Evolutionary conservation across 352 stramenopile genomes (phyloP).

Genomic region (Phytopythium delawarense): DNA sequence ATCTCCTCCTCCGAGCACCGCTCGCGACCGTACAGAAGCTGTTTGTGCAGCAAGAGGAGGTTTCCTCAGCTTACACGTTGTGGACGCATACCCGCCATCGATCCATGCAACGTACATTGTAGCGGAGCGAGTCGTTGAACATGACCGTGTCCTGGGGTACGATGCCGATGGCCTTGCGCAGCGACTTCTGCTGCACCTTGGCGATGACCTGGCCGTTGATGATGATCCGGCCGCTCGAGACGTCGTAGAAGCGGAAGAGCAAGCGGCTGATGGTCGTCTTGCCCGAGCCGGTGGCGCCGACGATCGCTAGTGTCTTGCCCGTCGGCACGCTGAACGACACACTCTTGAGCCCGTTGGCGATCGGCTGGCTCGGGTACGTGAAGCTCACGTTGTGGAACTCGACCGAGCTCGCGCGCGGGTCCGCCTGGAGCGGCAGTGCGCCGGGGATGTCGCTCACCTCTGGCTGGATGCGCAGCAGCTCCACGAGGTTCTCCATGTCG

Average conservation of each 20-base stretch:
- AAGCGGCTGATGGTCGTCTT: conserved; percentile 95
- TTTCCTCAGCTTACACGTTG: not conserved
- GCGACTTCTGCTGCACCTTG: conserved; percentile 80
- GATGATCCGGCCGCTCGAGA: conserved; percentile 64
- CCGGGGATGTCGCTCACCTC: conserved; percentile 89
- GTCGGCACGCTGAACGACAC: conserved; percentile 61
- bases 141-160: conserved; percentile 96
- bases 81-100: not conserved
- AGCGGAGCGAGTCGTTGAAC: conserved; percentile 96
- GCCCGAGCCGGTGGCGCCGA: conserved; percentile 89
- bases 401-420: conserved; percentile 46
- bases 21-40: conserved; percentile 91
- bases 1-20: conserved; percentile 90
- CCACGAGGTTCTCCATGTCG: conserved; percentile 95
- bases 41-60: not conserved
- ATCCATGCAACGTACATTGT: conserved; percentile 84
- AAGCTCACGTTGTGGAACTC: conserved; percentile 93
- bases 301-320: conserved; percentile 91
- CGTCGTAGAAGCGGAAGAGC: conserved; percentile 96
- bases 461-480: conserved; percentile 91
- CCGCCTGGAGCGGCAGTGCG: conserved; percentile 48
- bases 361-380: conserved; percentile 86
- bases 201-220: conserved; percentile 92
- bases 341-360: conserved; percentile 84
- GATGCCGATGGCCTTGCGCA: conserved; percentile 91